phyloP scores from a whole-genome alignment of 2,329 filamentous ascomycete species.

The Penicillium sp. region DNA sequence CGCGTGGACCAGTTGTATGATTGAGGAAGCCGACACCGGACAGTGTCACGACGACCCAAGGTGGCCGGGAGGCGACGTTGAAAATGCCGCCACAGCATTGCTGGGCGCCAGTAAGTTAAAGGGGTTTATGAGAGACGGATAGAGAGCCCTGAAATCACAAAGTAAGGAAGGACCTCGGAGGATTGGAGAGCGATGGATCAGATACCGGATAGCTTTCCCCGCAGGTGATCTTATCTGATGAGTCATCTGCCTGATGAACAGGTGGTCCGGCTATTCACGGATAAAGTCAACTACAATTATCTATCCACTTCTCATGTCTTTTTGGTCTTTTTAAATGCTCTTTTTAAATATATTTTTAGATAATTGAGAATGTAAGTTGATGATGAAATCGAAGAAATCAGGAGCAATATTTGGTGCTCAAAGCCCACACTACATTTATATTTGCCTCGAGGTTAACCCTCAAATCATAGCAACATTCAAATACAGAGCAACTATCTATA shows the following conservation, averaged over 20 bases:
- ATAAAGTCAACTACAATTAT: neutral
- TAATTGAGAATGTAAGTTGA: neutral
- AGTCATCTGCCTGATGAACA: slow-evolving; percentile 18
- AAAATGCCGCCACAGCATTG: slow-evolving; percentile 36
- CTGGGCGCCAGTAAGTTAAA: slow-evolving; percentile 16
- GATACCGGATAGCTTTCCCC: slow-evolving; percentile 31
- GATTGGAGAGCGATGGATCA: slow-evolving; percentile 13
- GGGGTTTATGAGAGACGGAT: neutral
- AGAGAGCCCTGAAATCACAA: neutral
- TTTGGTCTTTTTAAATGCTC: too few species aligned
- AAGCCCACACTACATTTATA: neutral
- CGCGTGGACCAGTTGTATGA: slow-evolving; percentile 16
- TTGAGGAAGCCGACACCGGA: slow-evolving; percentile 25
- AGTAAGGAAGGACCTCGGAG: neutral
- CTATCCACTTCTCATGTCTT: too few species aligned
- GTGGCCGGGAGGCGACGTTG: slow-evolving; percentile 27
- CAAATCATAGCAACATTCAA: too few species aligned
- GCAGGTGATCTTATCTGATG: slow-evolving; percentile 29
- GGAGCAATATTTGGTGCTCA: neutral
- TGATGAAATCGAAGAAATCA: neutral
- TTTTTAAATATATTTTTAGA: too few species aligned
- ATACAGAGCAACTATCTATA: neutral
- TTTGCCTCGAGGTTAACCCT: too few species aligned
- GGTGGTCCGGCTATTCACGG: neutral
- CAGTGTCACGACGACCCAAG: slow-evolving; percentile 22